Evolutionary conservation across 1,139 yeast genomes (phyloP).

Genomic region (Candida frijolesensis): DNA sequence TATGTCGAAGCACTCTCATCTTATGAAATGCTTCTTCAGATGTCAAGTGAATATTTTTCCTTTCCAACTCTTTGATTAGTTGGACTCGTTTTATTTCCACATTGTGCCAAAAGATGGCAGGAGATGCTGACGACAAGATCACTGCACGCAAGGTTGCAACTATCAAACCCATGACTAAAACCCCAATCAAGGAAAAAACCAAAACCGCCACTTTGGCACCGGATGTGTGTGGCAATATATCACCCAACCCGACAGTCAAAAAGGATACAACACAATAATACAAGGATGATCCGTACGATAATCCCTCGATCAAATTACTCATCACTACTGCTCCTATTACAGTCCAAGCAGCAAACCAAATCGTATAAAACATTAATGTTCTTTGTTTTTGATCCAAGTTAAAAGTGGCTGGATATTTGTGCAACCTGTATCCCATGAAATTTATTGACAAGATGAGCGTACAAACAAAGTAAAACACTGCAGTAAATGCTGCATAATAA

Average conservation of each 20-base stretch:
- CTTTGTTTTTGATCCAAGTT: conserved; percentile 69
- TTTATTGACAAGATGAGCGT: conserved; percentile 55
- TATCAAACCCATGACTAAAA: conserved; percentile 70
- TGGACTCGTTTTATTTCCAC: conserved; percentile 42
- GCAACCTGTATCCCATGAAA: conserved; percentile 57
- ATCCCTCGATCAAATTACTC: conserved; percentile 27
- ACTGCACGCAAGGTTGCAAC: conserved; percentile 70
- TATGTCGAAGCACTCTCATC: conserved; percentile 52
- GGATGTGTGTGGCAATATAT: conserved; percentile 54
- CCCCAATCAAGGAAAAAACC: conserved; percentile 67
- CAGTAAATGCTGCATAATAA: conserved; percentile 74
- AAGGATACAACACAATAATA: conserved; percentile 74
- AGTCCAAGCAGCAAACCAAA: conserved; percentile 67
- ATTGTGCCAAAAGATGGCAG: conserved; percentile 65
- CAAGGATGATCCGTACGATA: conserved; percentile 62
- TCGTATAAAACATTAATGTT: conserved; percentile 69
- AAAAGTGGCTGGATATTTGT: conserved; percentile 68
- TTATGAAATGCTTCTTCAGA: conserved; percentile 50
- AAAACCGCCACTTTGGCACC: conserved; percentile 61
- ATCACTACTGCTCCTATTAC: conserved; percentile 64
- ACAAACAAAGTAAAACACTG: conserved; percentile 59
- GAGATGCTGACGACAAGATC: conserved; percentile 58
- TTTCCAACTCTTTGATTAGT: conserved; percentile 19
- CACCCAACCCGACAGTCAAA: conserved; percentile 81
- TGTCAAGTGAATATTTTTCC: conserved; percentile 23